Percentiles rank a stretch among this genome's conserved stretches.
Evolutionary conservation across 352 stramenopile species (phyloP).

Genomic region (Globisporangium iwayamae): DNA sequence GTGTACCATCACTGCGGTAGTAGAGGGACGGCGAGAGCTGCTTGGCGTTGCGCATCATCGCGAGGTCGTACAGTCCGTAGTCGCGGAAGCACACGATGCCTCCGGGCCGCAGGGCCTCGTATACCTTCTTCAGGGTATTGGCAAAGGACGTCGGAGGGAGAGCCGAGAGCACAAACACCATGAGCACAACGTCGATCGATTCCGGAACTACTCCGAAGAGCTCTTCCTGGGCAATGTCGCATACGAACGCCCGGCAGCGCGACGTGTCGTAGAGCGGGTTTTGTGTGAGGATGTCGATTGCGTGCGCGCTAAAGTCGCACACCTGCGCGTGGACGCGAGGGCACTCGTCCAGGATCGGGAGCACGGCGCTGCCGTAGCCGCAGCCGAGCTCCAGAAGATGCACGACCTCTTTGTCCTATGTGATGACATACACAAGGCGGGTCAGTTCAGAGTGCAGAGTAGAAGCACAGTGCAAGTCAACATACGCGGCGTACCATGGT

Average conservation of each 20-base stretch:
- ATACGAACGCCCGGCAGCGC: conserved; percentile 71
- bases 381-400: conserved; percentile 80
- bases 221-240: conserved; percentile 59
- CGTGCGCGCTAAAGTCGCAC: conserved; percentile 81
- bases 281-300: conserved; percentile 62
- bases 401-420: conserved; percentile 28
- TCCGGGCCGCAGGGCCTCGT: conserved; percentile 39
- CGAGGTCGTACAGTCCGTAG: conserved; percentile 85
- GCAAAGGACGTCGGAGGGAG: conserved; percentile 56
- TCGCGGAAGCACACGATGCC: conserved; percentile 84
- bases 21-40: conserved; percentile 51
- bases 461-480: not conserved
- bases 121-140: conserved; percentile 27
- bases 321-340: conserved; percentile 66
- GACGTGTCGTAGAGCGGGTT: conserved; percentile 40
- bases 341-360: conserved; percentile 72
- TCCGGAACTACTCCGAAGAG: conserved; percentile 39
- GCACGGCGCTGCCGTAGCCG: conserved; percentile 84
- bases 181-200: conserved; percentile 72
- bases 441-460: no score
- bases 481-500: conserved; percentile 16
- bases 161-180: conserved; percentile 78
- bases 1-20: conserved; percentile 73
- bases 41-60: conserved; percentile 81
- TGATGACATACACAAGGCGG: not conserved